A percentile compares a stretch with the other conserved stretches of the same genome.
Evolutionary conservation across 2,329 filamentous ascomycete species (phyloP).

Genomic region (Didymella sp.): DNA sequence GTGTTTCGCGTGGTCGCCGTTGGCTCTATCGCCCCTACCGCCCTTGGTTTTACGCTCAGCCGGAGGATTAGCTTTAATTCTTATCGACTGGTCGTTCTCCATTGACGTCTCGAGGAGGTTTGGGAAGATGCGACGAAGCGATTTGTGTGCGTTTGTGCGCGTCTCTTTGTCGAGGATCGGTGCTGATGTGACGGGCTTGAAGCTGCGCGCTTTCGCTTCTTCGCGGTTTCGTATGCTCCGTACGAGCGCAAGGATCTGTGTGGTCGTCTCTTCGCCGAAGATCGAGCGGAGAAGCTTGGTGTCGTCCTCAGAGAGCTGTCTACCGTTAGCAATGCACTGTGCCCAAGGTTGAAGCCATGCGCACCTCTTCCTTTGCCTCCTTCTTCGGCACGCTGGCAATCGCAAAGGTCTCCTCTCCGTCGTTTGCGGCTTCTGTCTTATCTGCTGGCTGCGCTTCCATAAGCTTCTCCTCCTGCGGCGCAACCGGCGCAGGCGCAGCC

Average conservation of each 20-base stretch:
- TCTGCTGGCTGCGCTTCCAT: slow-evolving; percentile 27
- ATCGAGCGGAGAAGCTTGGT: slow-evolving; percentile 49
- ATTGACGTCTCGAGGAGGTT: slow-evolving; percentile 79
- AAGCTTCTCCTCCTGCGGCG: slow-evolving; percentile 23
- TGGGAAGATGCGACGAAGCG: slow-evolving; percentile 79
- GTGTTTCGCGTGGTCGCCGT: slow-evolving; percentile 30
- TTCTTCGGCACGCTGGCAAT: slow-evolving; percentile 28
- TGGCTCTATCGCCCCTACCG: slow-evolving; percentile 25
- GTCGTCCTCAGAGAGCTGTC: slow-evolving; percentile 50
- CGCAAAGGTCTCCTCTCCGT: slow-evolving; percentile 31
- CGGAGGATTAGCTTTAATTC: slow-evolving; percentile 59
- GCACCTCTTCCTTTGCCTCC: slow-evolving; percentile 23
- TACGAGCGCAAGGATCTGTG: slow-evolving; percentile 63
- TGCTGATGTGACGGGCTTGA: slow-evolving; percentile 61
- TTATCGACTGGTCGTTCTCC: slow-evolving; percentile 71
- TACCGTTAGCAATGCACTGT: slow-evolving; percentile 16
- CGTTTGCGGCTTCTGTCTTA: background rate
- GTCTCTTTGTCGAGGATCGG: slow-evolving; percentile 66
- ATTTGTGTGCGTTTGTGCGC: slow-evolving; percentile 69
- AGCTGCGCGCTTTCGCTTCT: slow-evolving; percentile 62
- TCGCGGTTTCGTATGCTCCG: slow-evolving; percentile 61
- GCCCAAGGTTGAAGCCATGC: background rate
- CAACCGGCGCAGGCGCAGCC: slow-evolving; percentile 30
- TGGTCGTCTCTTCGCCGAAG: slow-evolving; percentile 61
- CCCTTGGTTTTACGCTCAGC: slow-evolving; percentile 46